Conservation (phyloP, 1,284 basidiomycete genomes). For the Clitocybe nebularis region DNA sequence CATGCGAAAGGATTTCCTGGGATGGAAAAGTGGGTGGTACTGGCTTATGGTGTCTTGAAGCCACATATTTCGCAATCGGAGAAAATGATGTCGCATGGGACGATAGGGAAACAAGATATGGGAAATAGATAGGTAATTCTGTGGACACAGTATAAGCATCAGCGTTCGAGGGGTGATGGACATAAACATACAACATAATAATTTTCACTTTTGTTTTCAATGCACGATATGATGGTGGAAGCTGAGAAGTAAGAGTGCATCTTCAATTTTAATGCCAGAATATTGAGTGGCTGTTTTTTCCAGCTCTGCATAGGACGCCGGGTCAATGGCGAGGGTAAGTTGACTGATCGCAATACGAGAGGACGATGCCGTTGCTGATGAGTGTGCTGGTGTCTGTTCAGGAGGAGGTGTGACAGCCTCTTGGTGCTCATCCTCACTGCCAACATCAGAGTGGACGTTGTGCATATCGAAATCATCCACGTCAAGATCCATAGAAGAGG, state of each 20-base stretch:
- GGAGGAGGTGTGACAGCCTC: constrained; percentile 71
- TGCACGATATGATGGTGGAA: constrained; percentile 65
- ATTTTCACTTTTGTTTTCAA: constrained; percentile 28
- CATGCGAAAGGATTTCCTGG: constrained; percentile 1
- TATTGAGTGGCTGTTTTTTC: constrained; percentile 40
- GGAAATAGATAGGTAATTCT: constrained; percentile 5
- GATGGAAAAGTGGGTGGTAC: neutral
- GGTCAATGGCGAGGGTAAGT: constrained; percentile 25
- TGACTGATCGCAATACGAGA: constrained; percentile 22
- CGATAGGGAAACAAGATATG: neutral
- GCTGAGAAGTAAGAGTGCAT: constrained; percentile 63
- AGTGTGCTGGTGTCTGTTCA: constrained; percentile 48
- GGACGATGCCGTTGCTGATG: constrained; percentile 22
- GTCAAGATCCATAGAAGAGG: constrained; percentile 47
- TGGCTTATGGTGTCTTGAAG: neutral
- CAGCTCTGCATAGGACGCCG: constrained; percentile 35
- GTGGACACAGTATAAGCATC: neutral
- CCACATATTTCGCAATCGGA: neutral
- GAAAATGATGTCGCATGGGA: neutral
- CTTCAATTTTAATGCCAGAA: constrained; percentile 43
- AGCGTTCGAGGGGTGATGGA: neutral
- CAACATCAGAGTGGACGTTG: constrained; percentile 42
- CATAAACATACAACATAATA: constrained; percentile 14
- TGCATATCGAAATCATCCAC: constrained; percentile 33
- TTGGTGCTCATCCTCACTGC: constrained; percentile 65